Evolutionary conservation across 75 land plant genomes (phyloP).

Genomic region (Cupressus sempervirens): DNA sequence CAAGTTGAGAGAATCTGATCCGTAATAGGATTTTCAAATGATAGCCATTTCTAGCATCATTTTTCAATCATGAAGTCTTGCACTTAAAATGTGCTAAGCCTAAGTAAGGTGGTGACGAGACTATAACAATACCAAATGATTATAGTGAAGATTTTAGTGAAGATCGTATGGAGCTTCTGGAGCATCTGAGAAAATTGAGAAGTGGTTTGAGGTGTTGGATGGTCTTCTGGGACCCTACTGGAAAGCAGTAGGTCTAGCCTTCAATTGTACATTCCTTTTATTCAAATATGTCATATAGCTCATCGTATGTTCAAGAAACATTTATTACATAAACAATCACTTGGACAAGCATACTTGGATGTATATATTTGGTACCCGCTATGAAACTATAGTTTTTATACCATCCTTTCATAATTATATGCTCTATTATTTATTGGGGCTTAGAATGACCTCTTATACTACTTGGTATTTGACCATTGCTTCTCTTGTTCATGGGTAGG

Average conservation of each 20-base stretch:
- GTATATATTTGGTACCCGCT: slow-evolving; percentile 94
- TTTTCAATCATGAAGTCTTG: no score
- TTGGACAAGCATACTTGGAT: slow-evolving; percentile 96
- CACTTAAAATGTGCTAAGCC: no score
- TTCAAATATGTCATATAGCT: slow-evolving; percentile 97
- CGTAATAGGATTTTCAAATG: no score
- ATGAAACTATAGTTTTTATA: slow-evolving; percentile 81
- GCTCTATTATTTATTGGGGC: slow-evolving; percentile 88
- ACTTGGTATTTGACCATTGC: slow-evolving; percentile 95
- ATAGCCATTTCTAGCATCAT: no score
- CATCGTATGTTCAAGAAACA: slow-evolving; percentile 97
- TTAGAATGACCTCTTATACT: slow-evolving; percentile 93
- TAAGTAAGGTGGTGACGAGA: no score
- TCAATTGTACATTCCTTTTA: slow-evolving; percentile 93
- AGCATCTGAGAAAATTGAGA: no score
- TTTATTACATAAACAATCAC: slow-evolving; percentile 79
- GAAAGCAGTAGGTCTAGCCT: slow-evolving; percentile 80
- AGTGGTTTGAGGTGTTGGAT: slow-evolving; percentile 99
- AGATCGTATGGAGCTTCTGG: no score
- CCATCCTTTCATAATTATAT: slow-evolving; percentile 94
- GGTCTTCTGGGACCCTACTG: slow-evolving; percentile 91
- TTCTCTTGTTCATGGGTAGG: slow-evolving; percentile 81
- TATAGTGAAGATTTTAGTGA: no score
- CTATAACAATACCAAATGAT: no score
- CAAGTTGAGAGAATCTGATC: no score